Evolutionary conservation across 345 rosid genomes (phyloP).

Genomic region (Sonneratia alba): DNA sequence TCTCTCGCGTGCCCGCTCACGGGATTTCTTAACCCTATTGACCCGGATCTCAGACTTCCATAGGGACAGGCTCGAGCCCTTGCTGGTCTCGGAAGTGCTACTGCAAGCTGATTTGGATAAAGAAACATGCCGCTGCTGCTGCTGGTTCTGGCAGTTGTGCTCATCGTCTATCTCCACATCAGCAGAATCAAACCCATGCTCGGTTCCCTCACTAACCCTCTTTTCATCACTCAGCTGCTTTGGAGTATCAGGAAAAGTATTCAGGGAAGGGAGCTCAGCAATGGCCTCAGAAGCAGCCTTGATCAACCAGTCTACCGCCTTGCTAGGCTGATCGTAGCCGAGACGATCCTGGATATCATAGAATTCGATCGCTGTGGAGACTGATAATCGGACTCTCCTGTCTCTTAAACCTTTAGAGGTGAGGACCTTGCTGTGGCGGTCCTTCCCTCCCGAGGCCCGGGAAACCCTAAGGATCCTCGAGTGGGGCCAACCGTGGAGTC

Average conservation of each 20-base stretch:
- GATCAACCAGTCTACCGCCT: slow-evolving; percentile 96
- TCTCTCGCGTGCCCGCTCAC: slow-evolving; percentile 79
- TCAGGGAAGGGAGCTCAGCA: slow-evolving; percentile 76
- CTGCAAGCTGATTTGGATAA: slow-evolving; percentile 89
- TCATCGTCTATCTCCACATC: slow-evolving; percentile 45
- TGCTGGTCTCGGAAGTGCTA: slow-evolving; percentile 90
- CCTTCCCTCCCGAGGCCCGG: slow-evolving; percentile 93
- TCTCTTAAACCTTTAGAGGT: slow-evolving; percentile 87
- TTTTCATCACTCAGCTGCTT: slow-evolving; percentile 58
- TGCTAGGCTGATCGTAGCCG: slow-evolving; percentile 95
- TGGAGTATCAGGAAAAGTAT: slow-evolving; percentile 50
- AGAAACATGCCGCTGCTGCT: slow-evolving; percentile 47
- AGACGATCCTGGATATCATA: slow-evolving; percentile 89
- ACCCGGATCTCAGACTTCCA: slow-evolving; percentile 52
- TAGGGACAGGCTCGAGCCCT: slow-evolving; percentile 67
- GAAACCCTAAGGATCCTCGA: slow-evolving; percentile 95
- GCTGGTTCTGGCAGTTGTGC: slow-evolving; percentile 30
- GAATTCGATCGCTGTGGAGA: slow-evolving; percentile 83
- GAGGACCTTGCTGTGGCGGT: slow-evolving; percentile 95
- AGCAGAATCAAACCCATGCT: slow-evolving; percentile 45
- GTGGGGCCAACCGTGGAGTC: slow-evolving; percentile 60
- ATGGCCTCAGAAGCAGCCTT: slow-evolving; percentile 79
- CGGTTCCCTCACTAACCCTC: slow-evolving; percentile 27
- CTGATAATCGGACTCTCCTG: slow-evolving; percentile 84
- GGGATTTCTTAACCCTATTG: slow-evolving; percentile 48